Conservation (phyloP, 345 rosid species). For the Iberis pinnata region DNA sequence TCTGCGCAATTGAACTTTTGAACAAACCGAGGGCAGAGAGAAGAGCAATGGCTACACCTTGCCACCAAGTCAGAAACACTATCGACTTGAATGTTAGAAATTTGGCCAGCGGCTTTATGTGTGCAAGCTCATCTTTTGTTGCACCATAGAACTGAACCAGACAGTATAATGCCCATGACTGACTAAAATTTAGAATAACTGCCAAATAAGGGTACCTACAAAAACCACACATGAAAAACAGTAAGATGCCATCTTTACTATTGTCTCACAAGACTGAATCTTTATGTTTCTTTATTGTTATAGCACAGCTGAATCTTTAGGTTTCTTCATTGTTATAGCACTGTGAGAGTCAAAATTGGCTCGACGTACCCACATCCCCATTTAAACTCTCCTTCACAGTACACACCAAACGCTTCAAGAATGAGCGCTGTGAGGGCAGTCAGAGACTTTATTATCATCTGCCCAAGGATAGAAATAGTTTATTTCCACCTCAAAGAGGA, state of each 20-base stretch:
- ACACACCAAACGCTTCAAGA: conserved; percentile 83
- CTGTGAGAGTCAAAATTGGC: background rate
- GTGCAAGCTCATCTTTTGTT: conserved; percentile 82
- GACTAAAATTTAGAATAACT: conserved; percentile 94
- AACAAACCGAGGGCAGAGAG: conserved; percentile 76
- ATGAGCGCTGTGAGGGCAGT: conserved; percentile 74
- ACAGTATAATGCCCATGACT: conserved; percentile 97
- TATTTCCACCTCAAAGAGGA: conserved; percentile 14
- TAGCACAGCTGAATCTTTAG: background rate
- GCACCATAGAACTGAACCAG: conserved; percentile 88
- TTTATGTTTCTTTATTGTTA: background rate
- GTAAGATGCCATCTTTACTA: conserved; percentile 12
- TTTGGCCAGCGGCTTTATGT: conserved; percentile 90
- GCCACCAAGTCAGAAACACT: conserved; percentile 99
- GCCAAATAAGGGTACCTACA: conserved; percentile 95
- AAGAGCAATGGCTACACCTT: conserved; percentile 95
- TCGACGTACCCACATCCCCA: conserved; percentile 83
- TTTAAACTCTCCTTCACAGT: conserved; percentile 96
- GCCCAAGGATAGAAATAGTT: conserved; percentile 31
- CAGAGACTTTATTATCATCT: conserved; percentile 91
- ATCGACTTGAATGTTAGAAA: conserved; percentile 89
- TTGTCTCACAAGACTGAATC: background rate
- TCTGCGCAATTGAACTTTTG: conserved; percentile 73
- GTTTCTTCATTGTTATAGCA: background rate
- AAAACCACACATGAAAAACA: conserved; percentile 14